phyloP scores from a whole-genome alignment of 2,329 filamentous ascomycete species.

The Exophiala dermatitidis region DNA sequence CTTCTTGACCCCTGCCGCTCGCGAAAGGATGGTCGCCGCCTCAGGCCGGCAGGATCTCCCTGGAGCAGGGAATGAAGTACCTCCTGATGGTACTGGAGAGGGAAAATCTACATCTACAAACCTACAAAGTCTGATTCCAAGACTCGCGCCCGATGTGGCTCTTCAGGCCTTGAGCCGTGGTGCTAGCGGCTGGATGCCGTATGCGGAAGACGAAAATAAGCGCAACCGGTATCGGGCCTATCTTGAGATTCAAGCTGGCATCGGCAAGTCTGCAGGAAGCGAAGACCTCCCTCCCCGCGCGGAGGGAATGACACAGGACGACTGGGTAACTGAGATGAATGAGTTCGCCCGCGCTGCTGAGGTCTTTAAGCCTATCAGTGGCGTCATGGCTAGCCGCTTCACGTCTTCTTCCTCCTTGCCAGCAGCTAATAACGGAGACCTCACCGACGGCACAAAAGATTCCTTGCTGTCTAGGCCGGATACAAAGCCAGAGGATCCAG shows the following conservation, averaged over 20 bases:
- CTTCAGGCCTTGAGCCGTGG: slow-evolving; percentile 62
- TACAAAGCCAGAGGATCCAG: slow-evolving; percentile 60
- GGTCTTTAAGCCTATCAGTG: slow-evolving; percentile 87
- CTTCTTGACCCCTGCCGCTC: slow-evolving; percentile 70
- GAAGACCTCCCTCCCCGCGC: slow-evolving; percentile 52
- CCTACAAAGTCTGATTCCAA: slow-evolving; percentile 37
- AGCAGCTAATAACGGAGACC: slow-evolving; percentile 28
- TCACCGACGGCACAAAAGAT: slow-evolving; percentile 10
- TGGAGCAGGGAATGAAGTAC: slow-evolving; percentile 64
- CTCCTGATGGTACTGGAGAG: slow-evolving; percentile 56
- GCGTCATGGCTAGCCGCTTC: slow-evolving; percentile 88
- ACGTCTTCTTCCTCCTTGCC: slow-evolving; percentile 57
- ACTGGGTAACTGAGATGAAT: slow-evolving; percentile 71
- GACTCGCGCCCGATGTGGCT: slow-evolving; percentile 59
- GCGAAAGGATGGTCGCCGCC: slow-evolving; percentile 66
- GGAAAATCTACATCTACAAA: slow-evolving; percentile 55
- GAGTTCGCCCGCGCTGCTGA: slow-evolving; percentile 68
- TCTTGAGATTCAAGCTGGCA: slow-evolving; percentile 67
- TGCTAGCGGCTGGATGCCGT: slow-evolving; percentile 66
- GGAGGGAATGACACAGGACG: slow-evolving; percentile 52
- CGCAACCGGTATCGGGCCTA: slow-evolving; percentile 73
- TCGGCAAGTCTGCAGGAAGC: slow-evolving; percentile 29
- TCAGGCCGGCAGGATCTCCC: slow-evolving; percentile 74
- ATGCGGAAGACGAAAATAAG: slow-evolving; percentile 74
- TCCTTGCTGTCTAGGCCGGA: slow-evolving; percentile 43